Evolutionary conservation across 2,329 filamentous ascomycete genomes (phyloP), one percentile per base, ranked within the genome.

Genomic region (Xylariaceae sp.): DNA sequence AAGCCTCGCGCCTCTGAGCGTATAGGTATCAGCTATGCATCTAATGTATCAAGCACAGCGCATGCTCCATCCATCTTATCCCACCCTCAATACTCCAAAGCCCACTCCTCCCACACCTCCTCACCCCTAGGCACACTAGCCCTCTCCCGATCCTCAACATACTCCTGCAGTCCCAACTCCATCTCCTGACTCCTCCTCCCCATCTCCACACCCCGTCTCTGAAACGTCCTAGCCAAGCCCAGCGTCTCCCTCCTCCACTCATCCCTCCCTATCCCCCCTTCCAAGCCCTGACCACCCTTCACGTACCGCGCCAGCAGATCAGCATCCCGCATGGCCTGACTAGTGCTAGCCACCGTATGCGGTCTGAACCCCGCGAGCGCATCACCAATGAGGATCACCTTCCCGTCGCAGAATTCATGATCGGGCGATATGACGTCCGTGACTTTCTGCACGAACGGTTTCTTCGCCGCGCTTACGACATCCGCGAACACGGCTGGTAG

Each of bases 361-460:
- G 73, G 72, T 4, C 73, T 55, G 45, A 76, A 74, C 0, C 69
- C 68, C 0, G 72, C 70, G 1, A 75, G 52, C 1, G 72, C 70
- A 54, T 76, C 73, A n/a, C 72, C 72, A 2, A 73, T 60, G 2
- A 76, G 53, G 14, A 76, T 52, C 0, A 74, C 60, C 47, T 66
- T 70, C 0, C 68, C 70, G 32, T 62, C 61, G 17, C 67, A 53
- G 44, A 67, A 72, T 47, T 66, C 61, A 36, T 70, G 60, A 12
- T 57, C 52, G 0, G 66, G 64, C n/a, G 63, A 65, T 3, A 70
- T 45, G 1, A 69, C 67, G 45, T 73, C 71, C 4, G 68, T 70
- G 7, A 73, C 67, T 4, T 64, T 67, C 43, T 71, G 68, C 1
- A 75, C 66, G 58, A 75, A 75, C 1, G 71, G 72, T 40, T 59